Evolutionary conservation across 352 stramenopile genomes (phyloP).

Genomic region (Globisporangium mamillatum): DNA sequence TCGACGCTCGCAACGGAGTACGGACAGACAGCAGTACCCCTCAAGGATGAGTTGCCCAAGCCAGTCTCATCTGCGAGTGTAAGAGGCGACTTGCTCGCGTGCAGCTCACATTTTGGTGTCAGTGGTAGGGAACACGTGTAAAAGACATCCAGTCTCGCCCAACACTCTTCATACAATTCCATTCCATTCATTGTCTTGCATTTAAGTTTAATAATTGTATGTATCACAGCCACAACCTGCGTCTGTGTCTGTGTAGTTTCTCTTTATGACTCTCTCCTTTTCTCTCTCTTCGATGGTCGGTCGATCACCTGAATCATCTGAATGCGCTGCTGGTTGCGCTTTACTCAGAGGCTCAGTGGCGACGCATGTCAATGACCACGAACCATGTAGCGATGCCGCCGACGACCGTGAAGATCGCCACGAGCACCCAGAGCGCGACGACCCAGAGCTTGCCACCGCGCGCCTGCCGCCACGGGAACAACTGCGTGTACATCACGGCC

Average conservation of each 20-base stretch:
- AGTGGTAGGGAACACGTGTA: too few species aligned
- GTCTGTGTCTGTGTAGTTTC: background rate
- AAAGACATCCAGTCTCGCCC: too few species aligned
- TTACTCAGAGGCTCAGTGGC: background rate
- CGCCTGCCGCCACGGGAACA: constrained; percentile 43
- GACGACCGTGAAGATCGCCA: constrained; percentile 29
- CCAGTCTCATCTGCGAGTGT: too few species aligned
- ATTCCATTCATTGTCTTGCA: background rate
- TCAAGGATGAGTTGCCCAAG: too few species aligned
- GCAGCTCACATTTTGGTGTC: too few species aligned
- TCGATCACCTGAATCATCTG: too few species aligned
- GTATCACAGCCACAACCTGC: background rate
- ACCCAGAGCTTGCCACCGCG: constrained; percentile 15
- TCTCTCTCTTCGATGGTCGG: background rate
- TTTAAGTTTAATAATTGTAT: constrained; percentile 2
- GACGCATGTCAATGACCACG: constrained; percentile 2
- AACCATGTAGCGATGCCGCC: constrained; percentile 22
- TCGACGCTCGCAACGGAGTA: too few species aligned
- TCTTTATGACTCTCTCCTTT: background rate
- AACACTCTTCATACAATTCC: too few species aligned
- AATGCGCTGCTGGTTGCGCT: too few species aligned
- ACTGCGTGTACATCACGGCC: constrained; percentile 33
- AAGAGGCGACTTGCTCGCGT: too few species aligned
- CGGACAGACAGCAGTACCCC: too few species aligned
- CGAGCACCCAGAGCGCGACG: constrained; percentile 21